These are phyloP conservation scores for Termitomyces sp. DNA, from an alignment of 768 basidiomycete species.

Conservation along the genomic window DNA sequence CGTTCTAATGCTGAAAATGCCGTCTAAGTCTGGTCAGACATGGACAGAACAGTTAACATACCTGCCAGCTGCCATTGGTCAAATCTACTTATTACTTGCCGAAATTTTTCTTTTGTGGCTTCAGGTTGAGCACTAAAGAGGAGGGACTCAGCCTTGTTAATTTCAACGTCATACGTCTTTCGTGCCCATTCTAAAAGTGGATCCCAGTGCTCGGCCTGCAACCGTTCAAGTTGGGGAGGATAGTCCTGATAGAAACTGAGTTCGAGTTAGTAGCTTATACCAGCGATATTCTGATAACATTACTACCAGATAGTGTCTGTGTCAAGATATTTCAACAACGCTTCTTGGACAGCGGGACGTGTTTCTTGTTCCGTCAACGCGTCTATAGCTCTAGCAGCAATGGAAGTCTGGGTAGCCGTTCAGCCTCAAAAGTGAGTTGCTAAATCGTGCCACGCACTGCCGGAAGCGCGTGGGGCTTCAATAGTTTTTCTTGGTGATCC, in stretches of 20 bases:
- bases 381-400: slow-evolving; percentile 89
- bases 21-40: not conserved
- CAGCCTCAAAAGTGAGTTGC: not conserved
- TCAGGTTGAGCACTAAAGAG: slow-evolving; percentile 63
- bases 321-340: slow-evolving; percentile 80
- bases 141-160: slow-evolving; percentile 68
- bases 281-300: not conserved
- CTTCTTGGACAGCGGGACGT: slow-evolving; percentile 55
- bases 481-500: slow-evolving; percentile 82
- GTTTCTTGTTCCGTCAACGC: slow-evolving; percentile 52
- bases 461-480: slow-evolving; percentile 89
- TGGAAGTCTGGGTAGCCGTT: slow-evolving; percentile 62
- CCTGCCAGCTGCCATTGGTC: slow-evolving; percentile 89
- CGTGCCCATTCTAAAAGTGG: slow-evolving; percentile 80
- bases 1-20: slow-evolving; percentile 78
- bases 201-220: slow-evolving; percentile 85
- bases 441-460: slow-evolving; percentile 47
- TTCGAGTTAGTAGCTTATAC: not conserved
- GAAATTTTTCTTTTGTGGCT: slow-evolving; percentile 59
- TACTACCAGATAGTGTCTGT: slow-evolving; percentile 90
- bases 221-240: slow-evolving; percentile 65
- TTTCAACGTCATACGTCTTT: slow-evolving; percentile 57
- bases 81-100: slow-evolving; percentile 50
- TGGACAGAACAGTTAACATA: slow-evolving; percentile 26
- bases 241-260: slow-evolving; percentile 77